A percentile compares a stretch with the other conserved stretches of the same genome.
Conservation (phyloP, 805 yeast species). For the Starmera quercuum region DNA sequence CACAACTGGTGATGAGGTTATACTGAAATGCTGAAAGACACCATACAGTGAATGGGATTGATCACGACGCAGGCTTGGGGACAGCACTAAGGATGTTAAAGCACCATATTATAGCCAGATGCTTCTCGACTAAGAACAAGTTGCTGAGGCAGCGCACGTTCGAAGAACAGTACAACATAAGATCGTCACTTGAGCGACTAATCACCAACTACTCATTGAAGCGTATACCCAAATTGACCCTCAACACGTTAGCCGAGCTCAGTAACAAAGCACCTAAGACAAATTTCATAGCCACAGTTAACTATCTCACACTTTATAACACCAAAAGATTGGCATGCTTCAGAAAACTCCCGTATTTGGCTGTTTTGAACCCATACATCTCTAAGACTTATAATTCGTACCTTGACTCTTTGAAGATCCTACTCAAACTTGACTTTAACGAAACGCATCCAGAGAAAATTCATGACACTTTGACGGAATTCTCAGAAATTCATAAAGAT, state of each 20-base stretch:
- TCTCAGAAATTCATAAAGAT: conserved; percentile 74
- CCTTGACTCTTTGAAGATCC: conserved; percentile 54
- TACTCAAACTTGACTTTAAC: conserved; percentile 38
- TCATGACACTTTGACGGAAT: conserved; percentile 43
- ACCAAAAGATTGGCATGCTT: conserved; percentile 68
- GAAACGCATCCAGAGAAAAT: conserved; percentile 42
- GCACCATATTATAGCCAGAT: background rate
- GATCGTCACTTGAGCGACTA: conserved; percentile 51
- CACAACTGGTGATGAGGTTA: no score
- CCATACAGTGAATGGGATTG: no score
- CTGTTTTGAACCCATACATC: conserved; percentile 79
- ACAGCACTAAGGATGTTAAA: no score
- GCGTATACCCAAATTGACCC: conserved; percentile 45
- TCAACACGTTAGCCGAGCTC: conserved; percentile 41
- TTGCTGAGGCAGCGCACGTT: conserved; percentile 19
- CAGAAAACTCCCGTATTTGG: conserved; percentile 73
- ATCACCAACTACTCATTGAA: conserved; percentile 48
- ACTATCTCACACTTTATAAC: conserved; percentile 49
- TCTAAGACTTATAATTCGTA: conserved; percentile 71
- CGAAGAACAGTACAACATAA: conserved; percentile 44
- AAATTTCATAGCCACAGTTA: conserved; percentile 45
- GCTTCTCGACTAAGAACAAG: background rate
- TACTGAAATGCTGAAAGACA: no score
- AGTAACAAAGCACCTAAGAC: conserved; percentile 21
- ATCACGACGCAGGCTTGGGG: no score